Evolutionary conservation across 2,329 filamentous ascomycete species (phyloP), one percentile per base, ranked within the genome.

Genomic region (Xylariaceae sp.): DNA sequence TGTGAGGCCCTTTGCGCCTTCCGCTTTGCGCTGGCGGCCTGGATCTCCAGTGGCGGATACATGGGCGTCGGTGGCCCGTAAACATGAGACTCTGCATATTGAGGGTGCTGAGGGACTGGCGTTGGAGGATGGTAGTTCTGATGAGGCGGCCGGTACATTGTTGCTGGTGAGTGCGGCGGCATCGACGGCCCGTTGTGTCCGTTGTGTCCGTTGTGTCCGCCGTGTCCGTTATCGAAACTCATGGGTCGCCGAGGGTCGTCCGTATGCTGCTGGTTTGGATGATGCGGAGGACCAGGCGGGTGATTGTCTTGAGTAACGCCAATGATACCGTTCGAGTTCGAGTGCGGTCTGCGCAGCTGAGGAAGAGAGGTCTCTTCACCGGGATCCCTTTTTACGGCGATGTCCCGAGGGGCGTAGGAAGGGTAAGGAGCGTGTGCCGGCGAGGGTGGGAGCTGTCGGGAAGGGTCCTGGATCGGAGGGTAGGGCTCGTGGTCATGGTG

Each of bases 1-100:
- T 83, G 79, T 8, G 79, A 81, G 22, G 79, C 79, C 52, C 79
- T 69, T 38, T 80, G 79, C n/a, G 78, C 77, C 64, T 83, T 83
- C 56, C 79, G 73, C 60, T 81, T 80, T 4, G 68, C 65, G 3
- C 65, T 65, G 26, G 50, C 39, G 13, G 38, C 48, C 4, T 65
- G 55, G 7, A 76, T 64, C 34, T 57, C 57, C 37, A 58, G 38
- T 15, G 44, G 66, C 63, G 41, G 66, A 61, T 34, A 63, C 48
- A 49, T 71, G 59, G 39, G 48, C 13, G 47, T 39, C 15, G 64
- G 61, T 32, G 58, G 66, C 12, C 62, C 53, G 22, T 62, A 64
- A 24, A 69, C 68, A 40, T 72, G 70, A 6, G 64, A 49, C 17
- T 45, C 44, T 1, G 61, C 59, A 47, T 61, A 62, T 36, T 51